Evolutionary conservation across 805 yeast genomes (phyloP), one percentile per base, ranked within the genome.

Genomic region (Sugiyamaella floridensis): DNA sequence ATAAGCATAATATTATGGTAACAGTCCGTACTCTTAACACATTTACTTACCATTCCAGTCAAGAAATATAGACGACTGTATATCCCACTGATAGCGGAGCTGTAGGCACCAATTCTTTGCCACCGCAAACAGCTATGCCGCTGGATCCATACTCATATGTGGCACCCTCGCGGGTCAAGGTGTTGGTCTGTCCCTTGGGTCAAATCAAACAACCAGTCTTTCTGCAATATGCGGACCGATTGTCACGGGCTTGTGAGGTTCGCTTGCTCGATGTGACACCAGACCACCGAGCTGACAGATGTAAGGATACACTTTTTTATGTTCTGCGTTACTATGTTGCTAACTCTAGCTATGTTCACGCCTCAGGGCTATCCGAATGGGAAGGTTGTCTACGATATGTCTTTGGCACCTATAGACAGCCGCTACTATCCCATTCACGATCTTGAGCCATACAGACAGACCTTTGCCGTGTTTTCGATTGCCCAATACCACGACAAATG

Each of bases 351-450:
- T 16, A 61, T 75, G 60, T 89, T 89, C 73, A 86, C 86, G 59
- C 97, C 98, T 1, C 93, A 84, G 62, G 83, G 85, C 0, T 86
- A 80, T 61, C 96, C 97, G 0, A 76, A 77, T 48, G 98, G 98
- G 0, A 70, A 84, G 48, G 67, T 92, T 0, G 66, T 82, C 12
- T 86, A 78, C 62, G 82, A 82, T 52, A 80, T 81, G 57, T 67
- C 69, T 11, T 67, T 76, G 1, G 60, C 77, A 0, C 62, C 70
- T 6, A 71, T 77, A 1, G 75, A 74, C n/a, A 82, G 80, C 42
- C 76, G 85, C 45, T 43, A 48, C 26, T 68, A 82, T 6, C 83
- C 85, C 50, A 71, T 92, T 43, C 87, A 85, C 59, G 98, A 92
- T 67, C 81, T 92, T 57, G 97, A 93, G 68, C 96, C 97, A 1